Evolutionary conservation across 306 rosid species (phyloP), one percentile per base, ranked within the genome.

Genomic region (Gillenia trifoliata): DNA sequence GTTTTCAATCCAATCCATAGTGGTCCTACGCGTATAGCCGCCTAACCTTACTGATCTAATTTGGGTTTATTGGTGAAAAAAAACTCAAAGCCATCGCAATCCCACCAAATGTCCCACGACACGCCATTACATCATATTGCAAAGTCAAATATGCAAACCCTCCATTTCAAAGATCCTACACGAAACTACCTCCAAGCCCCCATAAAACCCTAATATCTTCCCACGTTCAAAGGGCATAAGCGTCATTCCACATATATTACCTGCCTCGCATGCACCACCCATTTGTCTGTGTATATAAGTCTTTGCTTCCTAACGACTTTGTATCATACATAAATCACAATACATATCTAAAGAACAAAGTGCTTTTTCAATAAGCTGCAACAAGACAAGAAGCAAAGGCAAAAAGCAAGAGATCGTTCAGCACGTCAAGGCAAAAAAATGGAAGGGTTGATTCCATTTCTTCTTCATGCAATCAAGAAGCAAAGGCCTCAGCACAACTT

Each of bases 391-490:
- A 71, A 15, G 34, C 13, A 64, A 57, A 40, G 38, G 64, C 31
- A 66, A 61, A 61, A 50, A 11, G 28, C 13, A 54, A 64, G 52
- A 45, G 52, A 47, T 47, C 52, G 20, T 47, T 20, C 15, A 16
- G 20, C 52, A 45, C 13, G 52, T 45, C 15, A 45, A 15, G 52
- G 28, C 16, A 56, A 60, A 26, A 64, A 68, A 25, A 92, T 92
- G 97, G 97, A 92, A 77, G 97, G 96, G 17, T 86, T 90, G 75
- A 92, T 92, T 79, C 97, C 97, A 12, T 92, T 77, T 86, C 85
- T 92, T 26, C 55, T 88, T 73, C 93, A 87, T 55, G 97, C 77
- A 4, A 60, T 92, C 20, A 92, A 84, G 87, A 92, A 88, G 83
- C 88, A 74, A 26, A 88, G 77, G 57, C 92, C 90, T 29, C 76